Conservation (phyloP, 2,329 filamentous ascomycete species). For the Fusarium ramigenum region DNA sequence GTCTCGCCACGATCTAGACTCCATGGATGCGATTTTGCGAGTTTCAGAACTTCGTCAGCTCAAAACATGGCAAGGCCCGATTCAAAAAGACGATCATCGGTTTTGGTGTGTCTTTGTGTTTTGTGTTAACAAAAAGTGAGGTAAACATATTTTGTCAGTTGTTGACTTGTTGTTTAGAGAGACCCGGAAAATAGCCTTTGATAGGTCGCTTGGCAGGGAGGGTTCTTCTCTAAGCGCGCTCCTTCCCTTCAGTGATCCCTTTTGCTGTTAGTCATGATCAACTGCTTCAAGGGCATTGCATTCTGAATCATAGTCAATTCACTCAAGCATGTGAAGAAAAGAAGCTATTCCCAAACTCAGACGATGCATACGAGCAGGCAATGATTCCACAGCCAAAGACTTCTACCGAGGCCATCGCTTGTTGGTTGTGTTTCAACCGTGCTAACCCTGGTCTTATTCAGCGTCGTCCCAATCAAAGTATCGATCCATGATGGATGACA, state of each 20-base stretch:
- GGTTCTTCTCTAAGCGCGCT: neutral
- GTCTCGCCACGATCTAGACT: conserved; percentile 33
- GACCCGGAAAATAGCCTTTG: neutral
- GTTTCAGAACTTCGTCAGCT: conserved; percentile 24
- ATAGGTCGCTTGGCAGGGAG: neutral
- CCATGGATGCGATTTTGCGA: conserved; percentile 4
- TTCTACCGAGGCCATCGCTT: conserved; percentile 4
- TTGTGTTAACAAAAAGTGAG: neutral
- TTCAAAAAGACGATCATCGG: neutral
- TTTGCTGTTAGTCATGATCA: neutral
- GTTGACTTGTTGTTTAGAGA: neutral
- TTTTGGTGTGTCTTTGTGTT: neutral
- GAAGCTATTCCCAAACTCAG: conserved; percentile 12
- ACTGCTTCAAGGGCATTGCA: neutral
- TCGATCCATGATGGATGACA: conserved; percentile 3
- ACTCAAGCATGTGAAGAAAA: neutral
- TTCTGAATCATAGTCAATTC: neutral
- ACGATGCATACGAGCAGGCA: neutral
- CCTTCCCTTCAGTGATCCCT: neutral
- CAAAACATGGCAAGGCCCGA: conserved; percentile 20
- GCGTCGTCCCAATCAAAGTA: neutral
- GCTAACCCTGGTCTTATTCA: conserved; percentile 2
- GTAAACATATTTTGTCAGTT: neutral
- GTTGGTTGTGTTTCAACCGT: conserved; percentile 25
- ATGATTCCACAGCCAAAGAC: neutral